Base-by-base conservation (phyloP, 768 basidiomycete species). In the Kwoniella mangroviensis region DNA sequence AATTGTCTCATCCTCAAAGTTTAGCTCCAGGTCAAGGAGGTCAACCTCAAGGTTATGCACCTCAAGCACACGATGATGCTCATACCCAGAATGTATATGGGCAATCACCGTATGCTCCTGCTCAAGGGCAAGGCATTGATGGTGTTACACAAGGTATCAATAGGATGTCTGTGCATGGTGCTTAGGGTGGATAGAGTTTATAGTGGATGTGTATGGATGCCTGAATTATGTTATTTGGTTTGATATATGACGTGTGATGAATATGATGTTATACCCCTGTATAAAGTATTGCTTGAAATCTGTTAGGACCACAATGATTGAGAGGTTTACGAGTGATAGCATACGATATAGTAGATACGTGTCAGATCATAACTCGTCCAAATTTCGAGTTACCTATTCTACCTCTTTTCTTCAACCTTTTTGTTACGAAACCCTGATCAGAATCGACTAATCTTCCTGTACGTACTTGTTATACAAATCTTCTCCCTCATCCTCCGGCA, bases 151-250 rank as follows among this genome's bases (percentile, higher is more conserved):
- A 64, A 13, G 68, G 70, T 3, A 67, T 80, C 67, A 70, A 63
- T 28, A 73, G 77, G 70, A 76, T 80, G 79, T 28, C 57, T 49
- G 73, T 80, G 43, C 73, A 74, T 62, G 73, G 74, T 12, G 64
- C 71, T 51, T 74, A 72, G 65, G 24, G 45, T 49, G 45, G 45
- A 19, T 13, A 17, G 43, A 7, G 12, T 12, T 45, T 2, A 19
- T 49, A 49, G 15, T 49, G 45, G 45, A 49, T 15, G 45, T 49
- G 45, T 9, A 49, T 49, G 45, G 45, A 49, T 49, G 19, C 45
- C 15, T 17, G 10, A 49, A 15, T 49, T 19, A 15, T 49, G 12
- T 19, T 49, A 19, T 17, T 17, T 17, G 0, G 45, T 49, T 49
- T 15, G 19, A 13, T 49, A 1, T 1, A 49, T 49, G 45, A 49